Evolutionary conservation across 495 filamentous ascomycete genomes (phyloP).

Genomic region (Neurospora hispaniola): DNA sequence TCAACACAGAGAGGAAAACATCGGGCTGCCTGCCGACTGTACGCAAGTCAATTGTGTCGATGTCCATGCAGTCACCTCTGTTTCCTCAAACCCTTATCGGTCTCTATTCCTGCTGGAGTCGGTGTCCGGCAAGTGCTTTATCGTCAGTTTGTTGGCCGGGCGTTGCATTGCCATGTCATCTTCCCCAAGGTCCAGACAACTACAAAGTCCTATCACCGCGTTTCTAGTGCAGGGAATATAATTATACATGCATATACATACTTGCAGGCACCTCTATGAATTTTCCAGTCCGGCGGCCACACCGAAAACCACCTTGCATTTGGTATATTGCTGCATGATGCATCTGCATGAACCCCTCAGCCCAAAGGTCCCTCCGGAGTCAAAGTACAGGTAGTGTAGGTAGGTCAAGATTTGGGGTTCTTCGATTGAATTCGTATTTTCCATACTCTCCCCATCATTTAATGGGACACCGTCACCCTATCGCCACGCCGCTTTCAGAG

Average conservation of each 20-base stretch:
- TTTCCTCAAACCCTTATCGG: background rate
- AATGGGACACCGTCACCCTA: background rate
- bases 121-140: background rate
- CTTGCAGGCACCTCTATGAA: background rate
- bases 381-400: background rate
- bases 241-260: background rate
- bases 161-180: background rate
- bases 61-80: background rate
- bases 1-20: no score
- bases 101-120: background rate
- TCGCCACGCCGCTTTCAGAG: background rate
- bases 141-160: background rate
- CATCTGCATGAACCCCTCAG: background rate
- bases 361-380: background rate
- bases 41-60: background rate
- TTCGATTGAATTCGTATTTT: background rate
- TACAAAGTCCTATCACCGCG: background rate
- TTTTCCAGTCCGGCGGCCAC: background rate
- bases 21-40: no score
- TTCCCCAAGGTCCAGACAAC: background rate
- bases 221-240: background rate
- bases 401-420: background rate
- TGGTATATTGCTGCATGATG: background rate
- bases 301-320: background rate
- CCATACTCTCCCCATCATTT: background rate